Percentiles rank a stretch among this genome's conserved stretches.
These are phyloP conservation scores for Melastoma malabathricum DNA, from an alignment of 345 rosid species.

Conservation along the genomic window DNA sequence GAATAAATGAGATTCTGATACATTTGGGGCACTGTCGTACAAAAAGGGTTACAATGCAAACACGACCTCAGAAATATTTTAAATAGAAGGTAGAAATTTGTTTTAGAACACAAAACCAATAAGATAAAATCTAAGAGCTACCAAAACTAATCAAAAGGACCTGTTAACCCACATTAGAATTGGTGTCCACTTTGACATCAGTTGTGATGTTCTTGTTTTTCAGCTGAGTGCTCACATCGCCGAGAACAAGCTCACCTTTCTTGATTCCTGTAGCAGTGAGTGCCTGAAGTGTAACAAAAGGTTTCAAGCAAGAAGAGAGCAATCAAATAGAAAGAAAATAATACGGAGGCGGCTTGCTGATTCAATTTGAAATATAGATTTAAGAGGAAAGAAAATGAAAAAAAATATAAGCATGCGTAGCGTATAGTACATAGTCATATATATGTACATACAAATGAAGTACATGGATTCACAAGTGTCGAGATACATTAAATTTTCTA, in stretches of 20 bases:
- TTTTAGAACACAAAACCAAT: not conserved
- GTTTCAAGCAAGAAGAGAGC: not conserved
- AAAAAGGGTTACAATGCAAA: no score
- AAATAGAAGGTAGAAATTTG: not conserved
- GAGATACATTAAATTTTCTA: no score
- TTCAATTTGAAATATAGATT: no score
- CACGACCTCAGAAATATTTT: no score
- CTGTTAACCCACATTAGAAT: slow-evolving; percentile 42
- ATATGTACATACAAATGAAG: no score
- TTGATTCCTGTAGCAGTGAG: slow-evolving; percentile 61
- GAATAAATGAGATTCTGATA: no score
- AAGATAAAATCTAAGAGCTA: not conserved
- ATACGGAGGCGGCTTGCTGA: no score
- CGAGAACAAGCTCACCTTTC: slow-evolving; percentile 65
- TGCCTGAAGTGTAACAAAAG: slow-evolving; percentile 27
- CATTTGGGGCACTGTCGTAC: no score
- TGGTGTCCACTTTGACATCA: slow-evolving; percentile 78
- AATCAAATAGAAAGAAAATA: not conserved
- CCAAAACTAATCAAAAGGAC: not conserved
- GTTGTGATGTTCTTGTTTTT: slow-evolving; percentile 84
- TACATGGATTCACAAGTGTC: no score
- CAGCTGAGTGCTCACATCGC: slow-evolving; percentile 75
- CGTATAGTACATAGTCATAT: no score
- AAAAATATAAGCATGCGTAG: no score
- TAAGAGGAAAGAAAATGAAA: no score